Base-by-base conservation (phyloP, 495 filamentous ascomycete species). In the Neurospora sp. region DNA sequence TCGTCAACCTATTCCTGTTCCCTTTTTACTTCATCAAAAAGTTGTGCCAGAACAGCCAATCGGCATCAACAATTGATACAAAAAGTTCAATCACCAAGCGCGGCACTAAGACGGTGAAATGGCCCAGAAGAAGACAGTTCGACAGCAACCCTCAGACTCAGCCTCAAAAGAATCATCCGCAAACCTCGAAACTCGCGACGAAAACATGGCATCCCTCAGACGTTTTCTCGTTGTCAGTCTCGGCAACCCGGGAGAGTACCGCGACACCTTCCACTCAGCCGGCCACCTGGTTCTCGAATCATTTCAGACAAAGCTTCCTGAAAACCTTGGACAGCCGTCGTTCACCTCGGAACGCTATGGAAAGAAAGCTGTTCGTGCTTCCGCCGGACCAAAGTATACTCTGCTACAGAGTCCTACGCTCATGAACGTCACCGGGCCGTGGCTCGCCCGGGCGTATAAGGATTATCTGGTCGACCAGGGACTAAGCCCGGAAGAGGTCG, bases 361-460 rank as follows among this genome's bases (percentile, higher is more conserved):
- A 73, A 80, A 81, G 37, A 81, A 85, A 62, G 74, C 78, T 42
- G 83, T 82, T 44, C 54, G 81, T 48, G 81, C 83, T 35, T 84
- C 83, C 35, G 59, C 78, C 69, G 86, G 87, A 41, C 72, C 80
- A 42, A 80, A 81, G 73, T 92, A 89, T 82, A 89, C 87, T 39
- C 86, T 94, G 39, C 89, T 89, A 79, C 87, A 92, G 75, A 91
- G 89, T 70, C 89, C 89, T 0, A 87, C 88, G 0, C 81, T 88
- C 54, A 97, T 97, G 94, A 97, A 97, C 81, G 82, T 88, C 23
- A 89, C 87, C 5, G 92, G 92, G 0, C 82, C 82, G 12, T 90
- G 85, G 81, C 77, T 90, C n/a, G 78, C 80, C 4, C 78, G 76
- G 39, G 79, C 84, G 11, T 81, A 84, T 84, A 75, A 81, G 82